A percentile compares a stretch with the other conserved stretches of the same genome.
These are phyloP conservation scores for Filosporella fistucella DNA, from an alignment of 495 filamentous ascomycete species.

Conservation along the genomic window DNA sequence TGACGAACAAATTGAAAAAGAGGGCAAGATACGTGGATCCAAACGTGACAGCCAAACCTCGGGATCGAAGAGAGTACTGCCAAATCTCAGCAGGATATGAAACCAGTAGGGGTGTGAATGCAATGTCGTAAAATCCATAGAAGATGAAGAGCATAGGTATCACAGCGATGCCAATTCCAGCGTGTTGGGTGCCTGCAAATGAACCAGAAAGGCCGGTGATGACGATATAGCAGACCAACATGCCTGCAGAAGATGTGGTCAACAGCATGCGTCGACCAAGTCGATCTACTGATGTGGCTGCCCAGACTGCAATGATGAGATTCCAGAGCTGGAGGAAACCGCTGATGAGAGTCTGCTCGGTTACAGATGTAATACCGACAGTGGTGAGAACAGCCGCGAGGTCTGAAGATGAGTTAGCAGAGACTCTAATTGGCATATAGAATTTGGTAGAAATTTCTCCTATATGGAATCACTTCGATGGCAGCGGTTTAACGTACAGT, in stretches of 20 bases:
- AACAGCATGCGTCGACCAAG: conserved; percentile 11
- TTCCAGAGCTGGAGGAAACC: no score
- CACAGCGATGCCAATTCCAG: neutral
- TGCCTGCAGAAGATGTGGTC: neutral
- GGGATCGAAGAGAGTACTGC: conserved; percentile 26
- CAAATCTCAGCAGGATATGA: conserved; percentile 29
- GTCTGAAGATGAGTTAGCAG: no score
- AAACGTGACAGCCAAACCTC: conserved; percentile 10
- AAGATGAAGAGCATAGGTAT: conserved; percentile 22
- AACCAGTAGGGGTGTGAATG: conserved; percentile 25
- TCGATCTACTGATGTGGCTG: neutral
- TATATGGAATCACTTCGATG: no score
- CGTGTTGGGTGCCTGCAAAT: neutral
- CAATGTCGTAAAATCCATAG: conserved; percentile 23
- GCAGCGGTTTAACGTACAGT: no score
- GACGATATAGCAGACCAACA: neutral
- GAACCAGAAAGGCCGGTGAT: neutral
- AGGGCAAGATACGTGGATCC: conserved; percentile 4
- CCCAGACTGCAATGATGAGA: no score
- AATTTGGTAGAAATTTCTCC: no score
- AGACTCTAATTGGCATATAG: no score
- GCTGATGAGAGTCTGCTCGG: no score
- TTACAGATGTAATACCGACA: no score
- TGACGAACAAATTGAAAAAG: conserved; percentile 18
- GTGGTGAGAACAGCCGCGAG: no score